Evolutionary conservation across 371 early-diverging fungal species (phyloP), one percentile per base, ranked within the genome.

Genomic region (Saksenaea oblongispora): DNA sequence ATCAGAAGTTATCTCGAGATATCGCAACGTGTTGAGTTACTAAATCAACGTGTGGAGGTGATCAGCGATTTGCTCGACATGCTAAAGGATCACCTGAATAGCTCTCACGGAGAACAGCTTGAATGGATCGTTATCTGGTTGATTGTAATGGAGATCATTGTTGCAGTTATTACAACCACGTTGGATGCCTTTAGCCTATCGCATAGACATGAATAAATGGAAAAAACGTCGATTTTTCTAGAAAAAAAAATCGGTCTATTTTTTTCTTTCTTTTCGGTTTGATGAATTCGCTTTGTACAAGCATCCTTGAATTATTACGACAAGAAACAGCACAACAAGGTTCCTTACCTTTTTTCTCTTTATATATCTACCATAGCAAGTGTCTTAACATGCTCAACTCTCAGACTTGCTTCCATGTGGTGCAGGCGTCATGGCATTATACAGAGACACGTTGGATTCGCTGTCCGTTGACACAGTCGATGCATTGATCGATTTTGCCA

Each of bases 61-160:
- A 85, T 88, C 44, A 71, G 76, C 61, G 90, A 90, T 64, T 63
- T 91, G 61, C 71, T 91, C 62, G 90, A 90, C 39, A 91, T 89
- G 89, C 73, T 91, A 51, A 86, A 83, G 63, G 88, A 89, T 11
- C 90, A 90, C 53, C 60, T 80, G 67, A 82, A 74, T 28, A 76
- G 79, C 17, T 70, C 75, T 13, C 80, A 79, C 60, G 76, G 69
- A n/a, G 93, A 91, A 67, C 87, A 89, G 47, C 74, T 93, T 35
- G 93, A 93, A 70, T 91, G 92, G 91, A 90, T 93, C 63, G 90
- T 93, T 1, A 93, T 91, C 58, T 86, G 91, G 71, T 73, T 92
- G 28, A 93, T 91, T 80, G 89, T 80, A 51, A 84, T 93, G 71
- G 91, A 92, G 65, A 92, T 93, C 56, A 70, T 91, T 14, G 89